A percentile compares a stretch with the other conserved stretches of the same genome.
Evolutionary conservation across 495 filamentous ascomycete species (phyloP).

Genomic region (Lentithecium fluviatile): DNA sequence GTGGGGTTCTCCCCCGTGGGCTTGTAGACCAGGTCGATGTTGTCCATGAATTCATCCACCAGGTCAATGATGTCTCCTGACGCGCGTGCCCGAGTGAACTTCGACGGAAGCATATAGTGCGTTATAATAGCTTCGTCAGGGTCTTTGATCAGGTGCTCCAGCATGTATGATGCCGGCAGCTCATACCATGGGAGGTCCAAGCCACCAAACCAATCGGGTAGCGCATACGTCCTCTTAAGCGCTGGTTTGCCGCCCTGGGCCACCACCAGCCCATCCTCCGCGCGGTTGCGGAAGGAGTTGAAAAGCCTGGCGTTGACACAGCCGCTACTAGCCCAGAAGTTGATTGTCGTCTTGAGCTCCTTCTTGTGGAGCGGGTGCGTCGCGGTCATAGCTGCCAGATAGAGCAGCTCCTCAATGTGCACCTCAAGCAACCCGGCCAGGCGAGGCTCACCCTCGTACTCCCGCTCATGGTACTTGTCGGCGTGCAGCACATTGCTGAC

Average conservation of each 20-base stretch:
- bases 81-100: neutral
- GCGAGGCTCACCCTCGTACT: too few species aligned
- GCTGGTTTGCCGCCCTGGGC: neutral
- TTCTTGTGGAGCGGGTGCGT: neutral
- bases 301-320: neutral
- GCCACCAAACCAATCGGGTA: conserved; percentile 10
- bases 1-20: conserved; percentile 5
- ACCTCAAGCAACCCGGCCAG: neutral
- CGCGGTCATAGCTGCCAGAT: neutral
- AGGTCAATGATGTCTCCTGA: neutral
- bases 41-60: conserved; percentile 18
- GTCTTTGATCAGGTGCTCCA: neutral
- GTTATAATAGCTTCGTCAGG: neutral
- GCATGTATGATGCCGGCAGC: conserved; percentile 11
- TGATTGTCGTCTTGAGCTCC: neutral
- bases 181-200: conserved; percentile 1
- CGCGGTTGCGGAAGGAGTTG: neutral
- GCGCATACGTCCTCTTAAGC: neutral
- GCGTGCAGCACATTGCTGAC: conserved; percentile 14
- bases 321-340: conserved; percentile 1
- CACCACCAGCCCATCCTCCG: neutral
- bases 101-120: neutral
- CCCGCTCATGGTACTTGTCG: conserved; percentile 1
- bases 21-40: conserved; percentile 1
- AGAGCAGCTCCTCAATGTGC: conserved; percentile 3